phyloP scores from a whole-genome alignment of 495 filamentous ascomycete genomes.

The Lineolata rhizophorae region DNA sequence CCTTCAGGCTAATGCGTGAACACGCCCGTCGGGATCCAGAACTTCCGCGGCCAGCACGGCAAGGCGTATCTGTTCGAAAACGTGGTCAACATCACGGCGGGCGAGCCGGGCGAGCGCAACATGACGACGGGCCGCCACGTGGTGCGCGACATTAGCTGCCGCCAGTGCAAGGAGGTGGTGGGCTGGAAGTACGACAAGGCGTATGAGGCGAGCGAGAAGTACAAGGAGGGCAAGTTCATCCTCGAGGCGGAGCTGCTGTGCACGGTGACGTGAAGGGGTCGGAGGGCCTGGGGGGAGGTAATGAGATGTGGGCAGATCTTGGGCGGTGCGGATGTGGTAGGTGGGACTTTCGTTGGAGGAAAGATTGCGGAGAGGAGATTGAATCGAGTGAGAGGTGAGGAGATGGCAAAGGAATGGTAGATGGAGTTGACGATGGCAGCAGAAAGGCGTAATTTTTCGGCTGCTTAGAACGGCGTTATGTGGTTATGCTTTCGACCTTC shows the following conservation, averaged over 20 bases:
- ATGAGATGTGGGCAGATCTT: background rate
- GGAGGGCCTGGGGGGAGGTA: background rate
- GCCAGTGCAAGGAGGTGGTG: slow-evolving; percentile 74
- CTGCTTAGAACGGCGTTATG: background rate
- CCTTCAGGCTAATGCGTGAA: too few species aligned
- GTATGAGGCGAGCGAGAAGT: slow-evolving; percentile 77
- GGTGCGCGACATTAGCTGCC: slow-evolving; percentile 77
- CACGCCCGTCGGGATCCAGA: too few species aligned
- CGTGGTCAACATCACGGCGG: slow-evolving; percentile 72
- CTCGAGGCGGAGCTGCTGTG: slow-evolving; percentile 83
- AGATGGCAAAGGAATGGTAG: too few species aligned
- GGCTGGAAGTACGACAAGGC: slow-evolving; percentile 99
- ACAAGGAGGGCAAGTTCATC: slow-evolving; percentile 97
- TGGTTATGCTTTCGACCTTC: background rate
- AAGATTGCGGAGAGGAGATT: too few species aligned
- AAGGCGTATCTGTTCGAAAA: slow-evolving; percentile 93
- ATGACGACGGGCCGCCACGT: slow-evolving; percentile 97
- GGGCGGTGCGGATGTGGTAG: too few species aligned
- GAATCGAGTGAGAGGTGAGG: too few species aligned
- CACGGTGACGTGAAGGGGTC: slow-evolving; percentile 28
- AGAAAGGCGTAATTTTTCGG: background rate
- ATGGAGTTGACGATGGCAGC: too few species aligned
- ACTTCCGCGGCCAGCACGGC: slow-evolving; percentile 94
- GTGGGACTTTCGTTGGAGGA: too few species aligned
- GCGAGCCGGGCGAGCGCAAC: slow-evolving; percentile 71